phyloP scores from a whole-genome alignment of 257 asterid species.

The Coffea eugenioides region DNA sequence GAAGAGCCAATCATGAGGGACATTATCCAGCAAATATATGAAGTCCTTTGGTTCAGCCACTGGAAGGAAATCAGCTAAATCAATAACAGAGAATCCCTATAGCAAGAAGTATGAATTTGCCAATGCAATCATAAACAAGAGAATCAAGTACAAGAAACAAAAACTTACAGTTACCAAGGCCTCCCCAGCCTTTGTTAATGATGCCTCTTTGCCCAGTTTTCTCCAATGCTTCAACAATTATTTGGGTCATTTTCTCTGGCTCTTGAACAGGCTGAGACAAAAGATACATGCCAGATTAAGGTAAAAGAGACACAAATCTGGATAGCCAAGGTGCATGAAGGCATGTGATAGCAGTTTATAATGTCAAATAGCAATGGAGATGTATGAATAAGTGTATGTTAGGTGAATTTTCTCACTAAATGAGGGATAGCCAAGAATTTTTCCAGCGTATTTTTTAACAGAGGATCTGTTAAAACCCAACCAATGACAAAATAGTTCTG shows the following conservation, averaged over 20 bases:
- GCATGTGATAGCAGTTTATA: neutral
- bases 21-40: conserved; percentile 75
- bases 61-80: conserved; percentile 29
- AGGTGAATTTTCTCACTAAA: neutral
- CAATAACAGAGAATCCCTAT: neutral
- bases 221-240: conserved; percentile 79
- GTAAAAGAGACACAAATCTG: neutral
- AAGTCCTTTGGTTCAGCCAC: conserved; percentile 90
- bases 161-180: conserved; percentile 93
- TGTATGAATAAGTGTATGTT: neutral
- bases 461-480: neutral
- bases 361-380: neutral
- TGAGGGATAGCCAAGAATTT: neutral
- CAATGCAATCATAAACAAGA: neutral
- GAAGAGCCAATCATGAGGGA: conserved; percentile 99
- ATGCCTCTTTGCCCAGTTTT: conserved; percentile 85
- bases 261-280: conserved; percentile 87
- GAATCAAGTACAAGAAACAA: conserved; percentile 11
- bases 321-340: neutral
- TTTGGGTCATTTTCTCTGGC: conserved; percentile 90
- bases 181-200: conserved; percentile 99
- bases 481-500: neutral
- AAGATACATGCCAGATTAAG: neutral
- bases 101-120: neutral
- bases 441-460: neutral